Evolutionary conservation across 2,329 filamentous ascomycete species (phyloP), one percentile per base, ranked within the genome.

Genomic region (Zopfia rhizophila): DNA sequence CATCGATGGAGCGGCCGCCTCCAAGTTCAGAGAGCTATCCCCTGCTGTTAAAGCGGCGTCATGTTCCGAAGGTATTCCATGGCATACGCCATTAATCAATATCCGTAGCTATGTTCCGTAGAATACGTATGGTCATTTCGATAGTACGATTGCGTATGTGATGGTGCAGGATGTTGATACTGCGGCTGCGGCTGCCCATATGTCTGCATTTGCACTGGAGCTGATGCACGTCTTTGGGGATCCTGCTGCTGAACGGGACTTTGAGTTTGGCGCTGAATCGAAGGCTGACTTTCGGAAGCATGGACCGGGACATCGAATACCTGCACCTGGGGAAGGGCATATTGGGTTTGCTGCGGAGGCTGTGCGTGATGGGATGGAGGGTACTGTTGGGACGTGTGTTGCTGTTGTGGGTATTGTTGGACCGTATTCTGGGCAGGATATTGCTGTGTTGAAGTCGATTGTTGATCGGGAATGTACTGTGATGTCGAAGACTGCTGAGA

Each of bases 121-220:
- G n/a, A n/a, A n/a, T 60, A 68, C 35, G 66, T 68, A 24, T 59
- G 47, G 16, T 70, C 66, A 12, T 60, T 45, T 8, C 66, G 56
- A 31, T 68, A 70, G 45, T 68, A 69, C 5, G 61, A 49, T 13
- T 55, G 55, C 32, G 60, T 53, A 23, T 63, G 59, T 24, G 59
- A 55, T 16, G 52, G 53, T n/a, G 55, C 37, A 14, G 52, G 54
- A 29, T 65, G 66, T 6, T 17, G 36, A 21, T 32, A 7, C 11
- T 37, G 21, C 7, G 46, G 10, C 10, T 55, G 49, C 3, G 55
- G 22, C 21, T 61, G 62, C 24, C 41, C 39, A 33, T 66, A 67
- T 2, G 55, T 36, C 37, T 65, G 65, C 30, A 67, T 37, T 11
- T 60, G 45, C 12, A 70, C 53, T 7, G 66, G 65, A 29, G 65